These are phyloP conservation scores for Cyberlindnera veronae DNA, from an alignment of 805 yeast genomes.

Conservation along the genomic window DNA sequence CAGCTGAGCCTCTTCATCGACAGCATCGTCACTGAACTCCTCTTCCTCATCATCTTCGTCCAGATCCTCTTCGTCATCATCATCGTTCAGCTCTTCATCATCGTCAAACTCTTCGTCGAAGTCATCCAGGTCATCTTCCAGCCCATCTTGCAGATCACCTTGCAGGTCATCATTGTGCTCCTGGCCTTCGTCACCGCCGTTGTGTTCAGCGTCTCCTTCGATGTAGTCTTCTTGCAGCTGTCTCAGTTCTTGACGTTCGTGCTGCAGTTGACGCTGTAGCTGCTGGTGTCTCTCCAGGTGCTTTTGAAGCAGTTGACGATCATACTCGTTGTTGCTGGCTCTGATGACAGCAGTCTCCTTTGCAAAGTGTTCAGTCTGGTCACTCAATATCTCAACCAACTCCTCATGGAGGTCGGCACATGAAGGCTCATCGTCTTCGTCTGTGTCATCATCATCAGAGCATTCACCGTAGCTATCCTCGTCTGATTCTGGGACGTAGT, in stretches of 20 bases:
- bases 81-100: conserved; percentile 23
- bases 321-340: conserved; percentile 8
- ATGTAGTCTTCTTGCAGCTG: conserved; percentile 21
- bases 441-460: conserved; percentile 14
- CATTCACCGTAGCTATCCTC: conserved; percentile 19
- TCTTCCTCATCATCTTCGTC: conserved; percentile 41
- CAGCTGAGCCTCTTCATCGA: conserved; percentile 62
- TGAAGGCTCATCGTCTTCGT: conserved; percentile 6
- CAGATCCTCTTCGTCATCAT: conserved; percentile 9
- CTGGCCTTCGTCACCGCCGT: too few relatives aligned
- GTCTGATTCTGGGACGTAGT: conserved; percentile 6
- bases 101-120: conserved; percentile 11
- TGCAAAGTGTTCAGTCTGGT: conserved; percentile 14
- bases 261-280: conserved; percentile 14
- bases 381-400: conserved; percentile 14
- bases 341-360: conserved; percentile 11
- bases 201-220: conserved; percentile 30
- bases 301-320: conserved; percentile 11
- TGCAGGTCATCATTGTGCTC: conserved; percentile 27
- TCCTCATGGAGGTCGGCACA: conserved; percentile 17
- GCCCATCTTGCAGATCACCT: conserved; percentile 40
- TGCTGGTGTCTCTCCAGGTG: conserved; percentile 16
- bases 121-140: conserved; percentile 39
- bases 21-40: conserved; percentile 32
- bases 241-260: conserved; percentile 13